phyloP scores from a whole-genome alignment of 768 basidiomycete species.

The Tulasnella sp. region DNA sequence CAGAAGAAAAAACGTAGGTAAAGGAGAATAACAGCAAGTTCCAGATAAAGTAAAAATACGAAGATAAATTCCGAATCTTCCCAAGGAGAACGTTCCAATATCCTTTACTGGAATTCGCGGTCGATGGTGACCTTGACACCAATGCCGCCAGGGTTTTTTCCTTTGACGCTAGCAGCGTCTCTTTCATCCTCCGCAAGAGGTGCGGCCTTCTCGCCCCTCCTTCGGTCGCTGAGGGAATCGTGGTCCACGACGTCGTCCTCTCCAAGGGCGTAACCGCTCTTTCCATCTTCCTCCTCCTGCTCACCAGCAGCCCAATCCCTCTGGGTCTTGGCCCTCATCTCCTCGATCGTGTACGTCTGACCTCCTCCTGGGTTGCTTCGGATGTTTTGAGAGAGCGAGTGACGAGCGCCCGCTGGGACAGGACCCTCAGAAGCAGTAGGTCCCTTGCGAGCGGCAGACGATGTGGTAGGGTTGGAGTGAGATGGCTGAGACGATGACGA shows the following conservation, averaged over 20 bases:
- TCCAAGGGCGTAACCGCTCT: conserved; percentile 16
- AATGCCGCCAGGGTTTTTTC: conserved; percentile 25
- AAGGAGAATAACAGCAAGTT: not conserved
- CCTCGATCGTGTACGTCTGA: conserved; percentile 31
- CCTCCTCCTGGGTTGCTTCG: conserved; percentile 22
- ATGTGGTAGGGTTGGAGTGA: conserved; percentile 28
- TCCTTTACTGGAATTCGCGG: conserved; percentile 43
- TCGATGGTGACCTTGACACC: conserved; percentile 58
- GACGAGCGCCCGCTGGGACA: not conserved
- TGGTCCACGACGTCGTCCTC: conserved; percentile 12
- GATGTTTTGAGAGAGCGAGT: conserved; percentile 9
- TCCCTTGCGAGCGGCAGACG: conserved; percentile 11
- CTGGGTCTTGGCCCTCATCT: conserved; percentile 29
- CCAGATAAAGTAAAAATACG: not conserved
- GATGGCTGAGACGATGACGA: conserved; percentile 36
- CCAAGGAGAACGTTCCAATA: not conserved
- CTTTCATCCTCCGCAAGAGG: conserved; percentile 35
- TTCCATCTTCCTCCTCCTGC: conserved; percentile 13
- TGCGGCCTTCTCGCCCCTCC: conserved; percentile 35
- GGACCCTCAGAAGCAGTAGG: not conserved
- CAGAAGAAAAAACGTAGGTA: not conserved
- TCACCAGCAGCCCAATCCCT: conserved; percentile 25
- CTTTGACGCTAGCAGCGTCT: conserved; percentile 26
- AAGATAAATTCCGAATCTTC: not conserved
- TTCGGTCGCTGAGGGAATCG: not conserved